Base-by-base conservation (phyloP, 495 filamentous ascomycete species). In the Trichoderma parareesei region DNA sequence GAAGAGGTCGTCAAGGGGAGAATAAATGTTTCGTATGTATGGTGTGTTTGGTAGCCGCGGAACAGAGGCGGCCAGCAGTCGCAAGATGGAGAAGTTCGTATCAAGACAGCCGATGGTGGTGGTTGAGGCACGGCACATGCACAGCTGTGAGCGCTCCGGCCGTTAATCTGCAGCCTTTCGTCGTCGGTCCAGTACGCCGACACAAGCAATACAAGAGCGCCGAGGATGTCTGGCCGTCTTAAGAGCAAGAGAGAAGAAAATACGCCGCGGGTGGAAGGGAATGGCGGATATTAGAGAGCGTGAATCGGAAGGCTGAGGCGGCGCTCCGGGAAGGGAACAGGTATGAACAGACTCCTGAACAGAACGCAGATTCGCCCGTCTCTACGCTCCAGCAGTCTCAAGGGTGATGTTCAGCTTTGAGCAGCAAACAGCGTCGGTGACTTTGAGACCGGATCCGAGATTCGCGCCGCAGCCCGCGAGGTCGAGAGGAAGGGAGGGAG, bases 261-360 rank as follows among this genome's bases (percentile, higher is more conserved):
- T 6, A n/a, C 18, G 14, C 14, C 7, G 2, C 53, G 53, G 16
- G 11, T 41, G 40, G 53, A 57, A 57, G 35, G 53, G 53, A 57
- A 57, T 57, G 53, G 53, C 10, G 53, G 53, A 27, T 57, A 27
- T 57, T 57, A 57, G 53, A 20, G 53, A 57, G 33, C 53, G 53
- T 57, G 53, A 57, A 49, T 49, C 16, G 18, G 20, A 55, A 27
- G 37, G 53, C 27, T 10, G 11, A 10, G 14, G 11, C 53, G 20
- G 27, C 53, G 53, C 27, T 57, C 37, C 53, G 53, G 53, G 53
- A 35, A 57, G 53, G 33, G n/a, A 55, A 18, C 9, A 55, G 20
- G 20, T 9, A 7, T 18, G 48, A 41, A 16, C 20, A 57, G 27
- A 18, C 53, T 57, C 53, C 53, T 57, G 53, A 57, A 37, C 53